Conservation (phyloP, 495 filamentous ascomycete species). For the Aspergillus homomorphus region DNA sequence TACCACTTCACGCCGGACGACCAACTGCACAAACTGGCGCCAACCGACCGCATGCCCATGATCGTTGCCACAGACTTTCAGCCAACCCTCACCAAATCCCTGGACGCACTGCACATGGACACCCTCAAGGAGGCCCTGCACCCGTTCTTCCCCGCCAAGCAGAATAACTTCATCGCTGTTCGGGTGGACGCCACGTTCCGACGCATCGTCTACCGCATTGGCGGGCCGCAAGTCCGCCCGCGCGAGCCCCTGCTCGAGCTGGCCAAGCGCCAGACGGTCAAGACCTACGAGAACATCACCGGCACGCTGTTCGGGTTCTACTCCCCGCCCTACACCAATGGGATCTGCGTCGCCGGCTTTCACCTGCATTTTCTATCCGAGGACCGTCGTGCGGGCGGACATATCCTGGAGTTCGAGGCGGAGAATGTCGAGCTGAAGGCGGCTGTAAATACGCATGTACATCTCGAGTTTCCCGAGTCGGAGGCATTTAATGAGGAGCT, state of each 20-base stretch:
- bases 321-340: slow-evolving; percentile 44
- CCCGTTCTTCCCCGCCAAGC: slow-evolving; percentile 13
- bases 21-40: background rate
- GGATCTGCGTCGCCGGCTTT: slow-evolving; percentile 48
- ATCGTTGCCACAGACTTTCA: slow-evolving; percentile 12
- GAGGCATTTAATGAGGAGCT: slow-evolving; percentile 31
- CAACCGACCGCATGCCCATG: slow-evolving; percentile 6
- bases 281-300: slow-evolving; percentile 29
- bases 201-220: slow-evolving; percentile 7
- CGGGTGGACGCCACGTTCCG: slow-evolving; percentile 4
- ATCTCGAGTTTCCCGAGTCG: slow-evolving; percentile 40
- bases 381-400: slow-evolving; percentile 42
- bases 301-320: slow-evolving; percentile 50
- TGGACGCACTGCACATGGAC: slow-evolving; percentile 1
- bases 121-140: slow-evolving; percentile 7
- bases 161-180: slow-evolving; percentile 20
- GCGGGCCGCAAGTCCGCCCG: slow-evolving; percentile 12
- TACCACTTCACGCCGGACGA: slow-evolving; percentile 34
- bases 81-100: slow-evolving; percentile 6
- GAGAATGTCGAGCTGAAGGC: slow-evolving; percentile 34
- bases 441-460: slow-evolving; percentile 29
- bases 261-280: slow-evolving; percentile 35
- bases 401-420: slow-evolving; percentile 45
- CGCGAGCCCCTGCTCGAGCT: slow-evolving; percentile 41
- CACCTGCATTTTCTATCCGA: slow-evolving; percentile 52